Base-by-base conservation (phyloP, 257 asterid genomes). In the Primulina huaijiensis region DNA sequence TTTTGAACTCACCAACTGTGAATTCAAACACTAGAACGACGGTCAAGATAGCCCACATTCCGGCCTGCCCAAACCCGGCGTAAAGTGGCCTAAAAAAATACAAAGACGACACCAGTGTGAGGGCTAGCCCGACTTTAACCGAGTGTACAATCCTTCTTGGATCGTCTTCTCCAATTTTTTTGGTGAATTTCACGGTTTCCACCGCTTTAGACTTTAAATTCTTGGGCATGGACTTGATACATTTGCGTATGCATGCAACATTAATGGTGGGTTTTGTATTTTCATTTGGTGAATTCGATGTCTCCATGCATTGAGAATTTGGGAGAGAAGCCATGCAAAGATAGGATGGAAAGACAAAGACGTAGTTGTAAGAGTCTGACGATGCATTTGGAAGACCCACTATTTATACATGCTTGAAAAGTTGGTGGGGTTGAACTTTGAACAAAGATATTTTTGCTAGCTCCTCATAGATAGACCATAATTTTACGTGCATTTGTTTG, bases 31-130 rank as follows among this genome's bases (percentile, higher is more conserved):
- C 76, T 23, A 78, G 80, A 7, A 75, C 78, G 9, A 83, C 85
- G 19, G 85, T 83, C 0, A 83, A 72, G n/a, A 80, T 57, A 37
- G 82, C 88, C 85, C 82, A 83, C 71, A 80, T 83, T 40, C 75
- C 80, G n/a, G 80, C 72, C 11, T 77, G 77, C 12, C 82, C 87
- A n/a, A 83, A 83, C 8, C 76, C 77, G 25, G 62, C 70, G 71
- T 77, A 82, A 0, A 80, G 40, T 2, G 83, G 83, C 21, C 67
- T 68, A 1, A 69, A 75, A 8, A 78, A 81, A 66, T 78, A 81
- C 74, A 78, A 12, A 5, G 65, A 57, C 3, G 85, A 81, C 35
- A 75, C 78, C 61, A 78, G 46, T 2, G 79, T 69, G 58, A 81
- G 71, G 69, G 83, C 81, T 67, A 81, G 2, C 65, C 81, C 83